Percentiles rank a stretch among this genome's conserved stretches.
These are phyloP conservation scores for Botrytis aclada DNA, from an alignment of 2,329 filamentous ascomycete species.

Conservation along the genomic window DNA sequence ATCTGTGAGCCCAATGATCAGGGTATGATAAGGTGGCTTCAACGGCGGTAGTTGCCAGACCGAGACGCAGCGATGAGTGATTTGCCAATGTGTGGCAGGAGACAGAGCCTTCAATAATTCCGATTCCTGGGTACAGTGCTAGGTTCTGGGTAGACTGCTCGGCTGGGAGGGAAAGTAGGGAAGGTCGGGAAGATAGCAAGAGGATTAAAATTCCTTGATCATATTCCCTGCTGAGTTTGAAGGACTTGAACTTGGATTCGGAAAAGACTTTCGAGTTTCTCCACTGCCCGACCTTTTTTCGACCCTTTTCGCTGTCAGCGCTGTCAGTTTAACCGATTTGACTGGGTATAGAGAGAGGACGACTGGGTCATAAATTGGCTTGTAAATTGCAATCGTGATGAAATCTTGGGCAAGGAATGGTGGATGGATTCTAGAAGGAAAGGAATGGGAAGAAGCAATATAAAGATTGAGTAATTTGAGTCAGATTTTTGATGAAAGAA, in stretches of 20 bases:
- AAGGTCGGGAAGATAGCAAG: neutral
- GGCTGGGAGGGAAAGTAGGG: neutral
- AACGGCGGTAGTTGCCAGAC: neutral
- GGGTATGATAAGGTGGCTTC: neutral
- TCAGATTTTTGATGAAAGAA: neutral
- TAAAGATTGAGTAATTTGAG: neutral
- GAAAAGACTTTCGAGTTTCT: conserved; percentile 1
- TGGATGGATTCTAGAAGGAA: conserved; percentile 2
- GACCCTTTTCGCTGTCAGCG: conserved; percentile 8
- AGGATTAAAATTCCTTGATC: neutral
- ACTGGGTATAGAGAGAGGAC: neutral
- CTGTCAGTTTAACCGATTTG: conserved; percentile 12
- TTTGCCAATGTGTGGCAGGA: neutral
- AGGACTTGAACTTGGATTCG: neutral
- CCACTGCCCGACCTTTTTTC: conserved; percentile 3
- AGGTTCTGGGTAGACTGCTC: neutral
- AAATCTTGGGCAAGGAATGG: conserved; percentile 1
- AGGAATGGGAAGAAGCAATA: neutral
- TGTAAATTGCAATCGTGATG: neutral
- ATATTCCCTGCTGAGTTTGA: neutral
- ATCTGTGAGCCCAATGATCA: neutral
- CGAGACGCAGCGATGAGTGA: neutral
- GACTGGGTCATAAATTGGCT: neutral
- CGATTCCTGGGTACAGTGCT: neutral
- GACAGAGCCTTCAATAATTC: neutral